phyloP scores from a whole-genome alignment of 2,329 filamentous ascomycete genomes.

The Penicillium sp. region DNA sequence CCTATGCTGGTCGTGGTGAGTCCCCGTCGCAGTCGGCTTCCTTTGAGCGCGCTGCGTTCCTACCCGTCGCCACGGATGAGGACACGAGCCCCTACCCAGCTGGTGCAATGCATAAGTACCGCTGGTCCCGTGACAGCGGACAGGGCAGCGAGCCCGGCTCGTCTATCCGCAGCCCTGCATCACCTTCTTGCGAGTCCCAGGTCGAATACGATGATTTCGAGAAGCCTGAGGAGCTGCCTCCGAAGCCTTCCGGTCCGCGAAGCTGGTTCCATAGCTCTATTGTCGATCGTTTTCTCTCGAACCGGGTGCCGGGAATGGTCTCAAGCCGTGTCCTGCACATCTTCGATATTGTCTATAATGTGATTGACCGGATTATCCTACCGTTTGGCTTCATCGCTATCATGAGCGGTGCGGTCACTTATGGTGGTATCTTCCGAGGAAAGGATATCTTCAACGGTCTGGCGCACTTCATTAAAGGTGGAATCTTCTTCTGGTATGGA shows the following conservation, averaged over 20 bases:
- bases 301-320: slow-evolving; percentile 53
- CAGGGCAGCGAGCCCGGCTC: slow-evolving; percentile 69
- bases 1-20: slow-evolving; percentile 51
- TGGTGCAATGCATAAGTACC: slow-evolving; percentile 43
- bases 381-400: slow-evolving; percentile 72
- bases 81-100: slow-evolving; percentile 46
- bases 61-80: slow-evolving; percentile 57
- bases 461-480: slow-evolving; percentile 91
- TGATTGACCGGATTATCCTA: slow-evolving; percentile 72
- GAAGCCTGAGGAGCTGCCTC: slow-evolving; percentile 42
- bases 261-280: slow-evolving; percentile 46
- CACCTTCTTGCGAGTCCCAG: slow-evolving; percentile 52
- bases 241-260: slow-evolving; percentile 31
- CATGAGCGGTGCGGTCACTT: slow-evolving; percentile 67
- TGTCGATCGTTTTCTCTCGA: slow-evolving; percentile 51
- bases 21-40: slow-evolving; percentile 23
- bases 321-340: slow-evolving; percentile 55
- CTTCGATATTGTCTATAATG: slow-evolving; percentile 58
- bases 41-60: slow-evolving; percentile 56
- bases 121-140: slow-evolving; percentile 66
- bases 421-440: slow-evolving; percentile 75
- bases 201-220: slow-evolving; percentile 49
- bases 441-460: slow-evolving; percentile 72
- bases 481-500: slow-evolving; percentile 92
- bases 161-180: slow-evolving; percentile 63